Conservation (phyloP, 129 eudicot genomes). For the Helichrysum umbraculigerum region DNA sequence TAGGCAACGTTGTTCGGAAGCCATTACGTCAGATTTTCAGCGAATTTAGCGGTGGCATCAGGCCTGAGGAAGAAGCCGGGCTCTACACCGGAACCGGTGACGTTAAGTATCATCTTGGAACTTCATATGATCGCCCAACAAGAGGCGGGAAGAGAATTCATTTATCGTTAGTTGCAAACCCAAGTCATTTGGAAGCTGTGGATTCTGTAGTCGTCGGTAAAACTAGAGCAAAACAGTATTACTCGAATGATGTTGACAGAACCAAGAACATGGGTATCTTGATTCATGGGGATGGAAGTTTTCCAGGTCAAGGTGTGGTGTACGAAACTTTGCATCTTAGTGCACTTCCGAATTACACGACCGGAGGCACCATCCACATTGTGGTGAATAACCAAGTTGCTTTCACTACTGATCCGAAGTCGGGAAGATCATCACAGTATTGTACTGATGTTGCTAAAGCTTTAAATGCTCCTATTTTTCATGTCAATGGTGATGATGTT, state of each 20-base stretch:
- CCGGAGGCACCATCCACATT: constrained; percentile 90
- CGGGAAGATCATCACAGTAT: constrained; percentile 94
- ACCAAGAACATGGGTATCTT: constrained; percentile 78
- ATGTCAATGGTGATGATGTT: constrained; percentile 92
- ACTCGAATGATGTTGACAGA: constrained; percentile 67
- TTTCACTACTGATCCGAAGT: constrained; percentile 80
- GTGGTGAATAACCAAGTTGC: constrained; percentile 98
- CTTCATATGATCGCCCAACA: constrained; percentile 93
- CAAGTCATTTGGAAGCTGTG: constrained; percentile 91
- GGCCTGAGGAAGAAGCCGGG: constrained; percentile 76
- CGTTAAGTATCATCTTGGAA: constrained; percentile 90
- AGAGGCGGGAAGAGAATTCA: constrained; percentile 85
- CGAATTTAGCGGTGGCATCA: constrained; percentile 88
- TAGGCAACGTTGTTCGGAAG: constrained; percentile 87
- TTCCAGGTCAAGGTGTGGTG: constrained; percentile 97
- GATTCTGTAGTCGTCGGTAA: constrained; percentile 91
- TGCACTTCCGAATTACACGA: constrained; percentile 90
- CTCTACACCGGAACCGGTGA: constrained; percentile 96
- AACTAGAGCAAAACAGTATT: constrained; percentile 84
- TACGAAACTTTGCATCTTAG: constrained; percentile 90
- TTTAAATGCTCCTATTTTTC: constrained; percentile 83
- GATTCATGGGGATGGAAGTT: constrained; percentile 92
- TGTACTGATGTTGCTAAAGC: constrained; percentile 98
- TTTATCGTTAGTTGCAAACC: constrained; percentile 87
- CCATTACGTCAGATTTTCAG: constrained; percentile 82